Evolutionary conservation across 805 yeast species (phyloP), one percentile per base, ranked within the genome.

Genomic region (Sporopachydermia quercuum): DNA sequence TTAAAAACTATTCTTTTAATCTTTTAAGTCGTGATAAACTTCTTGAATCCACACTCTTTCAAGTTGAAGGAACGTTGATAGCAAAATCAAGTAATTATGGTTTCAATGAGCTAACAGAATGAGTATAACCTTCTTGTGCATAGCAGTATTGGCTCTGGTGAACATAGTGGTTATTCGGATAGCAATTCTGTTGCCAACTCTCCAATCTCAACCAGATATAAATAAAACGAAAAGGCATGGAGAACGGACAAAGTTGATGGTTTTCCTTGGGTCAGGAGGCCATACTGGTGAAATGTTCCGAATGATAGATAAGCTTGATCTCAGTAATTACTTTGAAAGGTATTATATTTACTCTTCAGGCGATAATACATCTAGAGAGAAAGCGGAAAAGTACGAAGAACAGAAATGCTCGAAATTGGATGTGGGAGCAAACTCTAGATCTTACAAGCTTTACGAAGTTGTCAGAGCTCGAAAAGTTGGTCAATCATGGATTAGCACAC

Each of bases 201-300:
- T 23, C 13, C 30, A n/a, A 8, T 8, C 13, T n/a, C 8, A 8
- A 8, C 30, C 30, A 8, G 30, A 23, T 23, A n/a, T 23, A 8
- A 23, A 23, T n/a, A 8, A 23, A n/a, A 23, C 8, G n/a, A 8
- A 8, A n/a, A 8, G 30, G 13, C 30, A 23, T n/a, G n/a, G n/a
- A 8, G 8, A 8, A 8, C n/a, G 13, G n/a, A n/a, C 30, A n/a
- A 16, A 16, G 18, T 18, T 73, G 16, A 67, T 81, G 70, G 62
- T 81, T 1, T 65, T 85, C n/a, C 59, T 89, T 6, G 97, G 97
- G 0, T 85, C 96, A 0, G 98, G 98, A 2, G 97, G 96, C 2
- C 97, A 86, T 51, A 86, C 96, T 0, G 96, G 96, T 1, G 96
- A 89, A 56, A 84, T 89, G 93, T 55, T 87, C n/a, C 62, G 87